phyloP scores from a whole-genome alignment of 2,329 filamentous ascomycete genomes.

The Truncatella angustata region DNA sequence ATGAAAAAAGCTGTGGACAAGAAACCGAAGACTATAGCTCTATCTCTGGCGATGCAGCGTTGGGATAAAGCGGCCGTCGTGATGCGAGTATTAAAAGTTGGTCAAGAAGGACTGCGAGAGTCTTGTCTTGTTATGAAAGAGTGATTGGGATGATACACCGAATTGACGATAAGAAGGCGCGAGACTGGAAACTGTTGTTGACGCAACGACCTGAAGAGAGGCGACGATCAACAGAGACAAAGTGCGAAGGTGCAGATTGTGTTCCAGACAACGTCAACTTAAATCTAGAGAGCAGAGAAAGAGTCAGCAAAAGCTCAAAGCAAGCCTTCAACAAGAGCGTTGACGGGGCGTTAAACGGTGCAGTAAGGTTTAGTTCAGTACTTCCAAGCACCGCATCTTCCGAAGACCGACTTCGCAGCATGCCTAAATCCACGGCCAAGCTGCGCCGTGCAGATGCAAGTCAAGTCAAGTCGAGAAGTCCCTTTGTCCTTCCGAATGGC shows the following conservation, averaged over 20 bases:
- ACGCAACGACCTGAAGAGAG: background rate
- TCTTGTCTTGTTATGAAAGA: constrained; percentile 7
- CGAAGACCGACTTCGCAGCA: background rate
- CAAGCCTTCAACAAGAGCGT: background rate
- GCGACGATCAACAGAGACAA: background rate
- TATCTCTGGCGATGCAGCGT: constrained; percentile 1
- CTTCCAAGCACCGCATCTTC: background rate
- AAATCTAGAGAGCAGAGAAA: background rate
- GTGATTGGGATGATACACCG: background rate
- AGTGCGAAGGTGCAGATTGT: constrained; percentile 1
- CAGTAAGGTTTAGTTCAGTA: background rate
- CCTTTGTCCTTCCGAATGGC: background rate
- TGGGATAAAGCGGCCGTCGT: constrained; percentile 7
- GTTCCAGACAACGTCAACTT: background rate
- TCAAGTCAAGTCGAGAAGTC: background rate
- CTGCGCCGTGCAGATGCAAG: background rate
- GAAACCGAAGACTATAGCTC: constrained; percentile 25
- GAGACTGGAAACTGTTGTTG: background rate
- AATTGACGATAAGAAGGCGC: background rate
- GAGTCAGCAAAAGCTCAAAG: too few relatives aligned
- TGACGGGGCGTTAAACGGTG: background rate
- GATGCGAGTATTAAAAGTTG: constrained; percentile 19
- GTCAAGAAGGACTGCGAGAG: background rate
- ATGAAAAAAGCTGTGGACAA: constrained; percentile 28
- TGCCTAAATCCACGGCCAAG: background rate